phyloP scores from a whole-genome alignment of 2,329 filamentous ascomycete species.

The Ophiobolus disseminans region DNA sequence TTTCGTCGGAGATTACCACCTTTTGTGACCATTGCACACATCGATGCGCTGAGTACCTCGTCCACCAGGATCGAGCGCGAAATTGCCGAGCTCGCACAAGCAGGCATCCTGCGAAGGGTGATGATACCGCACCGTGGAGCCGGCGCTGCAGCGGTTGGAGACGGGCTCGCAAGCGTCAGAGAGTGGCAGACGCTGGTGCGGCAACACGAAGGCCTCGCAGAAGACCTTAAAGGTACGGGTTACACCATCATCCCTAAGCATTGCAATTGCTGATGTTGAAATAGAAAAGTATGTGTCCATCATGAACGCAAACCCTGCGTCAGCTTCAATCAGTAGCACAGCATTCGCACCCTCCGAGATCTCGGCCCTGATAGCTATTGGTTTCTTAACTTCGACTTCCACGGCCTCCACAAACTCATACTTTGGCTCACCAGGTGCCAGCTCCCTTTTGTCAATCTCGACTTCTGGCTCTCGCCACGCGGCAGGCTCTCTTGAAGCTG shows the following conservation, averaged over 20 bases:
- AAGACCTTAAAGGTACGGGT: slow-evolving; percentile 46
- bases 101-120: slow-evolving; percentile 67
- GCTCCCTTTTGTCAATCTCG: slow-evolving; percentile 64
- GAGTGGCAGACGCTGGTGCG: slow-evolving; percentile 55
- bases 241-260: background rate
- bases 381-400: slow-evolving; percentile 66
- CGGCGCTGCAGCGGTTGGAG: slow-evolving; percentile 65
- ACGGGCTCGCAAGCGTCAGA: slow-evolving; percentile 66
- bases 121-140: slow-evolving; percentile 67
- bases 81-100: slow-evolving; percentile 65
- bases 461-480: slow-evolving; percentile 67
- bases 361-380: slow-evolving; percentile 67
- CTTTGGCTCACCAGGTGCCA: slow-evolving; percentile 52
- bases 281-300: slow-evolving; percentile 59
- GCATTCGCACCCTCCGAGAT: slow-evolving; percentile 58
- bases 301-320: slow-evolving; percentile 60
- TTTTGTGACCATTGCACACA: slow-evolving; percentile 69
- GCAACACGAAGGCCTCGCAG: slow-evolving; percentile 28
- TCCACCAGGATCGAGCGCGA: slow-evolving; percentile 73
- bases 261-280: slow-evolving; percentile 7
- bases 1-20: slow-evolving; percentile 67
- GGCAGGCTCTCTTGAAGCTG: slow-evolving; percentile 71
- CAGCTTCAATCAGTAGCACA: slow-evolving; percentile 50
- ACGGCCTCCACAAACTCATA: slow-evolving; percentile 46
- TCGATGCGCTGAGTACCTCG: slow-evolving; percentile 68